Conservation (phyloP, 257 asterid genomes). For the Anisodus tanguticus region DNA sequence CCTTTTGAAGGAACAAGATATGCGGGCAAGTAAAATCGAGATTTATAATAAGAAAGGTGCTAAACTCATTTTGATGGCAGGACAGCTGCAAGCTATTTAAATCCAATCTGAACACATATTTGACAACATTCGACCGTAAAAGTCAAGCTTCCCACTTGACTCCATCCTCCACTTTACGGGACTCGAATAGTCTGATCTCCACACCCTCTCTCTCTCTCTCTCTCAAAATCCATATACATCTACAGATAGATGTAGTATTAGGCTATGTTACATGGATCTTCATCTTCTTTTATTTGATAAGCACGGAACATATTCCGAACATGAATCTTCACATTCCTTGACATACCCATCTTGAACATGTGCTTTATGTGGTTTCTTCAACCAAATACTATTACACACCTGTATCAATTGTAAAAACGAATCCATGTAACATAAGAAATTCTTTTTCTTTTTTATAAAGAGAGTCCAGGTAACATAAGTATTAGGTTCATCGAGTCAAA, state of each 20-base stretch:
- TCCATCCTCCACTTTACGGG: background rate
- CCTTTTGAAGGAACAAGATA: background rate
- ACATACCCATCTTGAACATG: background rate
- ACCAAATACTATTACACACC: background rate
- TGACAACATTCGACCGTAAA: background rate
- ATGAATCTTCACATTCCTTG: background rate
- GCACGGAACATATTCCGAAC: background rate
- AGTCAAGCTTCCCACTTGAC: background rate
- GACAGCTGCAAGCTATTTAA: background rate
- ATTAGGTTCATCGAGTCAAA: background rate
- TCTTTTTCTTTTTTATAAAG: too few species aligned
- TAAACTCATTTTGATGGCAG: background rate
- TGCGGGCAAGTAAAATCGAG: background rate
- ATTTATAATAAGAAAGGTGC: too few species aligned
- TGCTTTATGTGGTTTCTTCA: background rate
- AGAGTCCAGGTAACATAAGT: background rate
- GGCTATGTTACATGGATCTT: background rate
- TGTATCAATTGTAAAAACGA: background rate
- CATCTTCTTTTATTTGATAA: background rate
- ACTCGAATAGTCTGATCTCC: background rate
- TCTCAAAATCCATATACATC: background rate
- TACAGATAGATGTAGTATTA: background rate
- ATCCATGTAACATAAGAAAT: background rate
- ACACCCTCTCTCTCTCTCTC: background rate
- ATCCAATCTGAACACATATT: conserved; percentile 2